Base-by-base conservation (phyloP, 371 early-diverging fungal species). In the Basidiobolus meristosporus region DNA sequence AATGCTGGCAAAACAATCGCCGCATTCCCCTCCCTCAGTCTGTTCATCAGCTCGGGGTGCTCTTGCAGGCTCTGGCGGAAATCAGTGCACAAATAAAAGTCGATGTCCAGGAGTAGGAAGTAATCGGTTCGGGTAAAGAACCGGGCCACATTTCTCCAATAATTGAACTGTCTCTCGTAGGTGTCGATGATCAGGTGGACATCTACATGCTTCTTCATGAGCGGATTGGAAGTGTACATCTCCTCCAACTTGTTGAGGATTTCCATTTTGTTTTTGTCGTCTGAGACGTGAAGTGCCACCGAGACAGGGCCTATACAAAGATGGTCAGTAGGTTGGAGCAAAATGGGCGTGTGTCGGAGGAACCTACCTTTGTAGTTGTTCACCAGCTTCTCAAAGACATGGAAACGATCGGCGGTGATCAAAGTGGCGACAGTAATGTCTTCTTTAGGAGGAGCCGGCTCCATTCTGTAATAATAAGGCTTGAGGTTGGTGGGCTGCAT, bases 121-220 rank as follows among this genome's bases (percentile, higher is more conserved):
- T 61, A 73, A 40, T 74, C 67, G 12, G 75, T 64, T 4, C 71
- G 63, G 1, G 75, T 65, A 58, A 74, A 76, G 40, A 76, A 56
- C 38, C 70, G 59, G 33, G 77, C 77, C 7, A 76, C 63, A 37
- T 76, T 76, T 15, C 77, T 60, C 77, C 77, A 76, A 67, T 69
- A 60, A 36, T 76, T 76, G 56, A 76, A 76, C 44, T 76, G 74
- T 19, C 77, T 60, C 22, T 70, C 68, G 51, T 65, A 76, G 38
- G 54, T 62, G 46, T 76, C 77, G 1, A 68, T 49, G 15, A 76
- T 57, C 7, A 76, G 49, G 50, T 76, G 77, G 9, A 71, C 53
- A 48, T 76, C 77, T 9, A 74, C 72, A 44, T 60, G 70, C 23
- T 59, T 48, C 41, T 57, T 52, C 55, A 76, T 59, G 23, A 61